Evolutionary conservation across 768 basidiomycete genomes (phyloP).

Genomic region (Rhodotorula diobovata): DNA sequence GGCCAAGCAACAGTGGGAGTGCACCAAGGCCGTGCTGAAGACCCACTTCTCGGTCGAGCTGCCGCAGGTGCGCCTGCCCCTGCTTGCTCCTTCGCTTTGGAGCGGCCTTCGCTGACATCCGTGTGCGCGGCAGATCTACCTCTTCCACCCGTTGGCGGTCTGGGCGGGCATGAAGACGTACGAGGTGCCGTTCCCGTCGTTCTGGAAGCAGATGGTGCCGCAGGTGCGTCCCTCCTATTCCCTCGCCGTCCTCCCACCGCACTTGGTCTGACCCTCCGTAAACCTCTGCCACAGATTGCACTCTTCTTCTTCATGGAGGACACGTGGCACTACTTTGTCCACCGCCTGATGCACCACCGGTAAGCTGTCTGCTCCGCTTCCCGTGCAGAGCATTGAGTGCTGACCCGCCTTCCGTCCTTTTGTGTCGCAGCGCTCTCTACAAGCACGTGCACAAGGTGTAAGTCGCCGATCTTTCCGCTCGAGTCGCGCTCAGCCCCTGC

Average conservation of each 20-base stretch:
- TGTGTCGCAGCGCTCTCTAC: constrained; percentile 35
- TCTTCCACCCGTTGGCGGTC: constrained; percentile 60
- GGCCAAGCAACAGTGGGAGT: constrained; percentile 81
- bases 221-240: constrained; percentile 41
- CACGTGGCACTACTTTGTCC: constrained; percentile 83
- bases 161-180: constrained; percentile 82
- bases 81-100: not conserved
- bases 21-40: constrained; percentile 86
- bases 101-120: too few species aligned
- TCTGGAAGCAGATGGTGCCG: constrained; percentile 46
- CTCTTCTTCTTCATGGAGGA: constrained; percentile 92
- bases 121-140: constrained; percentile 45
- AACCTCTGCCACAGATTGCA: constrained; percentile 57
- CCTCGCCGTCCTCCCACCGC: constrained; percentile 49
- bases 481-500: too few species aligned
- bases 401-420: constrained; percentile 26
- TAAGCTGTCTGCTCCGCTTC: constrained; percentile 29
- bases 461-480: not conserved
- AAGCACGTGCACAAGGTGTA: constrained; percentile 43
- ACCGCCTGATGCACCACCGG: constrained; percentile 45
- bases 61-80: constrained; percentile 51
- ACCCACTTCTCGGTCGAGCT: constrained; percentile 94
- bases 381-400: constrained; percentile 21
- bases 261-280: not conserved
- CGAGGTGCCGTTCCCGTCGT: constrained; percentile 82